Evolutionary conservation across 306 rosid genomes (phyloP).

Genomic region (Acacia acuminata): DNA sequence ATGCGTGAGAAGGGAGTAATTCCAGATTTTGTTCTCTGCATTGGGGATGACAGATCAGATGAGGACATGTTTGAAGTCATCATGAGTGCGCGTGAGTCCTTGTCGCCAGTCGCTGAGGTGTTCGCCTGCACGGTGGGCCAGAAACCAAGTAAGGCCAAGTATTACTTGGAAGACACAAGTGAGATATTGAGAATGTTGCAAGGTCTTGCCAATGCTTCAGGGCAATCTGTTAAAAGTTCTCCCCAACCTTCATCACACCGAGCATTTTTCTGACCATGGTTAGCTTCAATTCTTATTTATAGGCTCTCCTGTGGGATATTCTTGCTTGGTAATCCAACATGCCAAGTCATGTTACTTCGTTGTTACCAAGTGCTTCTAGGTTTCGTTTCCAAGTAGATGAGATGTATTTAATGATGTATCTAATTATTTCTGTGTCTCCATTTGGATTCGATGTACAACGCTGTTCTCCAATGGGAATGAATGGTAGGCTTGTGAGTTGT

Average conservation of each 20-base stretch:
- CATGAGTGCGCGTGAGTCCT: constrained; percentile 16
- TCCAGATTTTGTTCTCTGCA: constrained; percentile 83
- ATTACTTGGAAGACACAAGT: constrained; percentile 43
- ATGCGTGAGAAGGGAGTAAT: constrained; percentile 58
- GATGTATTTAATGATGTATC: not conserved
- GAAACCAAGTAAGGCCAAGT: constrained; percentile 51
- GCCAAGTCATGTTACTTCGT: not conserved
- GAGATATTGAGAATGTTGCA: constrained; percentile 71
- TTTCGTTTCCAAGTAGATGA: not conserved
- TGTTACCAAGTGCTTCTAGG: constrained; percentile 6
- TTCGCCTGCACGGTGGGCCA: constrained; percentile 44
- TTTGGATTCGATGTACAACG: not conserved
- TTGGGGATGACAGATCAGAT: constrained; percentile 89
- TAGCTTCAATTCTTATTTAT: not conserved
- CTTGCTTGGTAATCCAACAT: not conserved
- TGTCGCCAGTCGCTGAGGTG: constrained; percentile 32
- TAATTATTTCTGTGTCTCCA: not conserved
- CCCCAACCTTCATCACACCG: constrained; percentile 31
- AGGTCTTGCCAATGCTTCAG: constrained; percentile 63
- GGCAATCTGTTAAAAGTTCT: constrained; percentile 37
- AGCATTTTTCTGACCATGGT: constrained; percentile 1
- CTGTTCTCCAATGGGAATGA: not conserved
- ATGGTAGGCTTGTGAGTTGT: constrained; percentile 8
- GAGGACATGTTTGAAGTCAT: constrained; percentile 86
- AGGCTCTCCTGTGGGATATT: not conserved